Conservation (phyloP, 352 stramenopile species). For the Phytopythium ostracodes region DNA sequence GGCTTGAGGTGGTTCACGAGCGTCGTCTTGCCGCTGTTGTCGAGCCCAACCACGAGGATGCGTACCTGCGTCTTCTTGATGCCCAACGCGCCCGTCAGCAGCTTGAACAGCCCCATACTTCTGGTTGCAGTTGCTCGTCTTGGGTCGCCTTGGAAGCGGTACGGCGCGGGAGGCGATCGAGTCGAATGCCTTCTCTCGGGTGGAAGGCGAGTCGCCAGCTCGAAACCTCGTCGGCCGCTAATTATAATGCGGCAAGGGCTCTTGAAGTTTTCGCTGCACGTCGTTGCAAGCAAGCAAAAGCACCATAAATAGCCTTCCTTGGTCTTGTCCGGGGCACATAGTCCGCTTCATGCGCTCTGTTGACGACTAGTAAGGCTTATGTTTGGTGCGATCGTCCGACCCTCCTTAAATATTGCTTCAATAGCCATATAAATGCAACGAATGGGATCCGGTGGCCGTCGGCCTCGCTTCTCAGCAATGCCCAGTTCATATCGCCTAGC, state of each 20-base stretch:
- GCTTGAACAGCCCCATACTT: conserved; percentile 84
- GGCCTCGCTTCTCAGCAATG: no score
- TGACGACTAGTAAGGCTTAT: no score
- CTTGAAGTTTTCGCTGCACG: neutral
- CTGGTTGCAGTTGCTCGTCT: neutral
- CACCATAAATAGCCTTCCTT: no score
- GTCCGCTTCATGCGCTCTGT: no score
- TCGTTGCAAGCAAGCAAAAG: neutral
- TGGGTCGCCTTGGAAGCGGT: neutral
- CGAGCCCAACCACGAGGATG: conserved; percentile 87
- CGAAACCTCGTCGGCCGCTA: neutral
- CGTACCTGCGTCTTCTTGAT: conserved; percentile 82
- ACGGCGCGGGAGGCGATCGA: neutral
- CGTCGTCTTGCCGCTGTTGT: conserved; percentile 91
- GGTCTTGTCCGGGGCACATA: no score
- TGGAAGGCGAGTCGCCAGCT: neutral
- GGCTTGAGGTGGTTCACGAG: conserved; percentile 92
- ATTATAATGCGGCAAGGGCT: neutral
- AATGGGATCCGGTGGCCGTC: no score
- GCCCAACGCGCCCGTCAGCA: conserved; percentile 66
- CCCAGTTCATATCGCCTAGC: no score
- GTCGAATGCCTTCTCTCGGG: neutral
- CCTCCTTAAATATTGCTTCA: no score
- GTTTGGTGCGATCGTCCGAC: no score
- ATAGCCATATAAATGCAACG: no score